A percentile compares a stretch with the other conserved stretches of the same genome.
Evolutionary conservation across 306 rosid species (phyloP).

Genomic region (Vachellia pachyceras): DNA sequence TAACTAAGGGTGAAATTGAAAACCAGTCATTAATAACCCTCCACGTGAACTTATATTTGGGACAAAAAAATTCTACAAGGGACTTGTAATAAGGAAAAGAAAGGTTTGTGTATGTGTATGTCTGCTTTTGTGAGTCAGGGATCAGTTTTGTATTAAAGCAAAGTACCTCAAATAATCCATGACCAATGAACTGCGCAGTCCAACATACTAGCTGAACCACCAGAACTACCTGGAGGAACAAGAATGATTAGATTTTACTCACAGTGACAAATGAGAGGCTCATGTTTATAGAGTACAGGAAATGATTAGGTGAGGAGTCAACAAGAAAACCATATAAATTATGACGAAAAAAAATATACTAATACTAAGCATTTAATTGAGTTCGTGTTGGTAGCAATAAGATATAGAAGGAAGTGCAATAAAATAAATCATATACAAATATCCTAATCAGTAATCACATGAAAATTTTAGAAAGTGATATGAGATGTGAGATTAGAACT

Average conservation of each 20-base stretch:
- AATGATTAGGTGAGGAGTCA: not conserved
- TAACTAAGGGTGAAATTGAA: no score
- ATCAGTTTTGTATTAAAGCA: slow-evolving; percentile 4
- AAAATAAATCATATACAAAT: no score
- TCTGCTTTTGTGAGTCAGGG: not conserved
- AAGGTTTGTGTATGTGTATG: no score
- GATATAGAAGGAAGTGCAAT: no score
- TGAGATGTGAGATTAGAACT: not conserved
- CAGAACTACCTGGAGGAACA: slow-evolving; percentile 65
- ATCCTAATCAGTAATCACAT: not conserved
- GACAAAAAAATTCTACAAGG: no score
- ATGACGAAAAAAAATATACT: not conserved
- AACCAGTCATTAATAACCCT: no score
- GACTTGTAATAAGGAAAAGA: no score
- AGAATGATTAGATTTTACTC: slow-evolving; percentile 3
- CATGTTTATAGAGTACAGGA: not conserved
- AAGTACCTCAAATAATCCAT: slow-evolving; percentile 77
- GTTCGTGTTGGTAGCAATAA: not conserved
- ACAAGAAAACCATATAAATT: not conserved
- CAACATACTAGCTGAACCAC: slow-evolving; percentile 79
- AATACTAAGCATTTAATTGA: not conserved
- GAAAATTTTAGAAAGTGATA: no score
- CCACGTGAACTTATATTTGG: no score
- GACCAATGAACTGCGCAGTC: slow-evolving; percentile 83
- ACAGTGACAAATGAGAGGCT: slow-evolving; percentile 7